Evolutionary conservation across 1,139 yeast genomes (phyloP), one percentile per base, ranked within the genome.

Genomic region (Hyphopichia buzzinii): DNA sequence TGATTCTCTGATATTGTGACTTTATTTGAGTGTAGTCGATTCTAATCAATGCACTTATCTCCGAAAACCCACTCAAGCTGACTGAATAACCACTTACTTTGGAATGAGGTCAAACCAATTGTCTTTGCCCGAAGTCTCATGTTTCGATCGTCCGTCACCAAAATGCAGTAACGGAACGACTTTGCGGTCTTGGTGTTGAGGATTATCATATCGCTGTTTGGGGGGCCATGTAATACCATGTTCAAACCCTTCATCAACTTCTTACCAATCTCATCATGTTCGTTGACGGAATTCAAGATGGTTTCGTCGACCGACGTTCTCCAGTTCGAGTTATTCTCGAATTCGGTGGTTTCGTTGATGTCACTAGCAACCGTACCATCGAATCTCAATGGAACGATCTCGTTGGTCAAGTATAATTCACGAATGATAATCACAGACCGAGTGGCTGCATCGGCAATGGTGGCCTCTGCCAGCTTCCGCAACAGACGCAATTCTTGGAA

Each of bases 371-470:
- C 64, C 1, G 79, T 64, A 15, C 83, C 83, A 53, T 77, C 81
- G 34, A 75, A 76, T 39, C 82, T 60, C 30, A 77, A 58, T 2
- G 77, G 77, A 17, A 70, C 41, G 47, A 76, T 56, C 38, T 70
- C 77, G 42, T 73, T 67, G 32, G 84, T 81, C 21, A 72, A 57
- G 48, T 79, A 81, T 38, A 84, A 62, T 49, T 83, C 89, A 41
- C 90, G 67, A 23, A 84, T 74, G 5, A 84, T 81, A 13, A 84
- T 81, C 13, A 84, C 89, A 2, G 89, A 84, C 39, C 92, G 64
- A 0, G 92, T 84, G 1, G 92, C 92, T 2, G 90, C 84, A 54
- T 84, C 94, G 2, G 88, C 80, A 22, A 84, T 81, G 4, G 85
- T 77, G 4, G 83, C 84, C 52, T 84, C 94, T 16, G 80, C 75